Conservation (phyloP, 1,284 basidiomycete species). For the Leucoagaricus sp. region DNA sequence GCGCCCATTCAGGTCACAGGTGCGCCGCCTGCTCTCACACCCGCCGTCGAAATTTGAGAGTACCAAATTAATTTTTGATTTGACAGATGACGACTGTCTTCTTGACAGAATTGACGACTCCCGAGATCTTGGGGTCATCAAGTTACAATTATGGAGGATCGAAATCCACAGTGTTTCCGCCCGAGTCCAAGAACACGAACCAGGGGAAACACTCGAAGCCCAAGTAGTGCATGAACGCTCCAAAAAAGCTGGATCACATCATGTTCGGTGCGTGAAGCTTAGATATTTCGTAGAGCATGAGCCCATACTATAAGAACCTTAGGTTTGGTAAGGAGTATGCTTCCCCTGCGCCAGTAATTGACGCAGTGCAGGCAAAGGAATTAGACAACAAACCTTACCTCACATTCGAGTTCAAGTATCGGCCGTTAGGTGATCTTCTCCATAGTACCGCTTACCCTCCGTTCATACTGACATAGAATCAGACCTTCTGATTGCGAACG, state of each 20-base stretch:
- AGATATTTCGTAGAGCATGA: too few species aligned
- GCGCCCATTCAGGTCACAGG: slow-evolving; percentile 25
- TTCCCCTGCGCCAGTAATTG: slow-evolving; percentile 23
- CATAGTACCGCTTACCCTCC: background rate
- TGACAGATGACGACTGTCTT: slow-evolving; percentile 25
- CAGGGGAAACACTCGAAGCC: slow-evolving; percentile 20
- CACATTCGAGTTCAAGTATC: slow-evolving; percentile 29
- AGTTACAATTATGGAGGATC: slow-evolving; percentile 26
- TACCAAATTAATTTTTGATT: background rate
- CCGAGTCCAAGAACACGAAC: slow-evolving; percentile 19
- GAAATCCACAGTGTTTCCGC: slow-evolving; percentile 19
- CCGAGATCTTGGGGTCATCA: slow-evolving; percentile 26
- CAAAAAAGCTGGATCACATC: slow-evolving; percentile 28
- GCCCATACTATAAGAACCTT: too few species aligned
- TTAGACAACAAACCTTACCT: slow-evolving; percentile 21
- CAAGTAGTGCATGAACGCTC: slow-evolving; percentile 29
- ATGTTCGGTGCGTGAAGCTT: slow-evolving; percentile 24
- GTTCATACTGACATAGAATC: background rate
- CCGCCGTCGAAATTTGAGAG: background rate
- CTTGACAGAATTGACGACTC: slow-evolving; percentile 19
- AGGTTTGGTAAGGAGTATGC: slow-evolving; percentile 29
- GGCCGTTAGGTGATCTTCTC: slow-evolving; percentile 22
- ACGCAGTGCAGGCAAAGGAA: slow-evolving; percentile 20
- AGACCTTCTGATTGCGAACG: slow-evolving; percentile 16
- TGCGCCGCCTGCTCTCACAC: slow-evolving; percentile 1